These are phyloP conservation scores for Venturia nashicola DNA, from an alignment of 2,329 filamentous ascomycete genomes.

Conservation along the genomic window DNA sequence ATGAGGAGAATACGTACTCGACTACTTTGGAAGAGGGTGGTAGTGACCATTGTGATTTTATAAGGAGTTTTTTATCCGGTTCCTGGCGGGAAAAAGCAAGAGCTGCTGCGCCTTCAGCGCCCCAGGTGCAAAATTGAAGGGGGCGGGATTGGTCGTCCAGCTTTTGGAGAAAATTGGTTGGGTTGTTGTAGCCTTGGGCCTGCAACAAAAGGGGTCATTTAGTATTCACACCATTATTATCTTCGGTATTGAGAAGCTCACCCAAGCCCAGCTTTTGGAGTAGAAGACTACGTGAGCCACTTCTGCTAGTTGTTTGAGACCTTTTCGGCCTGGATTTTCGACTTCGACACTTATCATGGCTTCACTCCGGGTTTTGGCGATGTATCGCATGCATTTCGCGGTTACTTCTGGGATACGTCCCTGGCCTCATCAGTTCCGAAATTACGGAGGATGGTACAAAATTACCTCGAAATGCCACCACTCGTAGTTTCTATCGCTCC, in stretches of 20 bases:
- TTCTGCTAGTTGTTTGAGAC: conserved; percentile 46
- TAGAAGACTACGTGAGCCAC: conserved; percentile 63
- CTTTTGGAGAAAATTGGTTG: background rate
- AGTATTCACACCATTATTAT: too few species aligned
- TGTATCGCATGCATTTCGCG: conserved; percentile 43
- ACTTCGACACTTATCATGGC: conserved; percentile 55
- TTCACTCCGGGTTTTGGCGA: conserved; percentile 35
- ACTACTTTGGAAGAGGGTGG: conserved; percentile 33
- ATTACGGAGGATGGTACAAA: background rate
- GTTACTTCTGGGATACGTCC: conserved; percentile 53
- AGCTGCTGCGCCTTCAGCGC: conserved; percentile 37
- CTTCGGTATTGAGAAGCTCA: conserved; percentile 13
- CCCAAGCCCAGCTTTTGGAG: conserved; percentile 52
- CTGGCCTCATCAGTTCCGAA: conserved; percentile 17
- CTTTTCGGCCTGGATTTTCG: conserved; percentile 54
- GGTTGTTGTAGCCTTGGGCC: background rate
- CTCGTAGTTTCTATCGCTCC: conserved; percentile 15
- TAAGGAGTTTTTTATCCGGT: conserved; percentile 27
- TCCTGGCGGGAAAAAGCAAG: background rate
- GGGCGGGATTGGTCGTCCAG: conserved; percentile 20
- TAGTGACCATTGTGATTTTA: conserved; percentile 13
- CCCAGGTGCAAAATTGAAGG: conserved; percentile 48
- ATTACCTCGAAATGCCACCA: conserved; percentile 66
- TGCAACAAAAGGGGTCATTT: background rate
- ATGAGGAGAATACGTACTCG: conserved; percentile 39